These are phyloP conservation scores for Ballota nigra DNA, from an alignment of 257 asterid species.

Conservation along the genomic window DNA sequence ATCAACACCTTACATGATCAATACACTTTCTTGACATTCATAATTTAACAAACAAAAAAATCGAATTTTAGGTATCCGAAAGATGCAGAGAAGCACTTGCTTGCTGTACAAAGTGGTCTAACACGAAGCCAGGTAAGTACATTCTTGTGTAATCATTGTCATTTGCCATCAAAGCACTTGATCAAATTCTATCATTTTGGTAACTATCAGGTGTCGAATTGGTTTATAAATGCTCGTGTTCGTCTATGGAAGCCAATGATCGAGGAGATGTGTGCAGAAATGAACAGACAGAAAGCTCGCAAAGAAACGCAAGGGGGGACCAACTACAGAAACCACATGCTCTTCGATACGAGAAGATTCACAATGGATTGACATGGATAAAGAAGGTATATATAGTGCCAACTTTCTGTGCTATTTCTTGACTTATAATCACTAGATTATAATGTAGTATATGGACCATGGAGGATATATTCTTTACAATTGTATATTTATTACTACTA, in stretches of 20 bases:
- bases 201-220: slow-evolving; percentile 63
- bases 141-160: neutral
- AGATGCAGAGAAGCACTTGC: slow-evolving; percentile 88
- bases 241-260: slow-evolving; percentile 95
- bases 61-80: slow-evolving; percentile 65
- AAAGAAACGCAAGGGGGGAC: slow-evolving; percentile 35
- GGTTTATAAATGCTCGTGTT: slow-evolving; percentile 93
- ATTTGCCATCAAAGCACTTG: neutral
- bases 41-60: neutral
- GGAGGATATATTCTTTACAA: slow-evolving; percentile 11
- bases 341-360: slow-evolving; percentile 42
- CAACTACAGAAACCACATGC: slow-evolving; percentile 29
- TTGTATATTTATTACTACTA: slow-evolving; percentile 22
- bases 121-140: slow-evolving; percentile 67
- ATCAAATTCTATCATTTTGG: too few relatives aligned
- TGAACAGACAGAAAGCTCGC: slow-evolving; percentile 51
- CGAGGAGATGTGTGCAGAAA: slow-evolving; percentile 88
- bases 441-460: slow-evolving; percentile 17
- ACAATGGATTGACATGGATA: slow-evolving; percentile 31
- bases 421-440: slow-evolving; percentile 6
- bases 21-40: neutral
- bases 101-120: slow-evolving; percentile 80
- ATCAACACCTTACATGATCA: neutral
- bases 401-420: slow-evolving; percentile 14
- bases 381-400: slow-evolving; percentile 21